Conservation (phyloP, 768 basidiomycete species). For the Psilocybe cyanescens region DNA sequence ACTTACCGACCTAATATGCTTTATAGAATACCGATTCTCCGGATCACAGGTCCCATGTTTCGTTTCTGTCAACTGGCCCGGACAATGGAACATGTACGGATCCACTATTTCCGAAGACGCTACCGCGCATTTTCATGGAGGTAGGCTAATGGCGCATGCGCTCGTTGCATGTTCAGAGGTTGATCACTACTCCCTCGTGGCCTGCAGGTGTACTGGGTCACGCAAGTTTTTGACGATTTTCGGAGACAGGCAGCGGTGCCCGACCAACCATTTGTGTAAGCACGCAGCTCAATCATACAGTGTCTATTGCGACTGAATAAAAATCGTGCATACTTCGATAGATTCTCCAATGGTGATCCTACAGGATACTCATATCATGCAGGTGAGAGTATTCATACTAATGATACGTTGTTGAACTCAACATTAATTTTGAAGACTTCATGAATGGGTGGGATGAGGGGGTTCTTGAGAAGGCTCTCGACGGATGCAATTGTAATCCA, state of each 20-base stretch:
- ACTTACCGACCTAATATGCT: not conserved
- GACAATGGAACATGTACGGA: constrained; percentile 43
- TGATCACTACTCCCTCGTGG: not conserved
- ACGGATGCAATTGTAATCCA: constrained; percentile 42
- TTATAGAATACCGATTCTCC: constrained; percentile 41
- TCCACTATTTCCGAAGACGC: constrained; percentile 37
- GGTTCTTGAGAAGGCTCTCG: constrained; percentile 47
- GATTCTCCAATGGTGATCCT: constrained; percentile 56
- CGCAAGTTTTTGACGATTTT: constrained; percentile 32
- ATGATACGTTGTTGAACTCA: not conserved
- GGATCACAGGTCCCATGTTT: constrained; percentile 44
- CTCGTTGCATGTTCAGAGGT: not conserved
- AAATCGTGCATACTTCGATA: constrained; percentile 7
- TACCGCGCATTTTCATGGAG: constrained; percentile 50
- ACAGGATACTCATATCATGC: constrained; percentile 56
- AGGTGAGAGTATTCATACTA: constrained; percentile 1
- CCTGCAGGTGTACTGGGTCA: constrained; percentile 45
- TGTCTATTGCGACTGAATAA: not conserved
- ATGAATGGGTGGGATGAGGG: constrained; percentile 51
- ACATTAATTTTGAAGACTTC: constrained; percentile 32
- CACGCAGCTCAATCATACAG: constrained; percentile 7
- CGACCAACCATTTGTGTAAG: constrained; percentile 50
- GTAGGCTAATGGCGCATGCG: constrained; percentile 14
- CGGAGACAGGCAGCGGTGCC: constrained; percentile 42
- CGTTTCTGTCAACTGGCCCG: constrained; percentile 42